Conservation (phyloP, 768 basidiomycete genomes). For the Mycena olivaceomarginata region DNA sequence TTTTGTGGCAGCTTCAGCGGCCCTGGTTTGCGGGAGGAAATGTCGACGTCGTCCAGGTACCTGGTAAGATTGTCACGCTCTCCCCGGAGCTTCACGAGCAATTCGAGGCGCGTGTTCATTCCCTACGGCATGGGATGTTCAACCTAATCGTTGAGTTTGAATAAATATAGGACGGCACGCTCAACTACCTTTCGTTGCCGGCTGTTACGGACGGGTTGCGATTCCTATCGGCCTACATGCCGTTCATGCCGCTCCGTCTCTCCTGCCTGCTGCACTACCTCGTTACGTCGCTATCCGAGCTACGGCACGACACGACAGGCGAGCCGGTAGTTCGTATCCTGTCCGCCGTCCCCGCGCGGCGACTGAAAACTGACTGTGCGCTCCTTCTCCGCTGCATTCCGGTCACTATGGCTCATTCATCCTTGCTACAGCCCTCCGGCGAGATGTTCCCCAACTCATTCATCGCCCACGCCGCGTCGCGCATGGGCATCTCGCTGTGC, state of each 20-base stretch:
- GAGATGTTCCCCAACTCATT: conserved; percentile 83
- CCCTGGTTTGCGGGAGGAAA: conserved; percentile 94
- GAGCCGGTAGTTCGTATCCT: conserved; percentile 80
- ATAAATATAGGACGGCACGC: conserved; percentile 82
- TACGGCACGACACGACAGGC: conserved; percentile 77
- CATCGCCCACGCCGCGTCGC: conserved; percentile 80
- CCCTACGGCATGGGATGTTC: neutral
- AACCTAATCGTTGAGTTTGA: neutral
- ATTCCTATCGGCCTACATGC: conserved; percentile 85
- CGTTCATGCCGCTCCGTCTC: conserved; percentile 85
- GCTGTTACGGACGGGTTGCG: conserved; percentile 86
- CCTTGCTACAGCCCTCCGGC: conserved; percentile 71
- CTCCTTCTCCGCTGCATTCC: neutral
- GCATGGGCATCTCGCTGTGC: conserved; percentile 81
- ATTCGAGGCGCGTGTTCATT: conserved; percentile 76
- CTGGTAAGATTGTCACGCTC: conserved; percentile 80
- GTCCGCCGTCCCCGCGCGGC: conserved; percentile 73
- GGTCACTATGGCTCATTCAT: neutral
- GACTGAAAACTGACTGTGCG: conserved; percentile 73
- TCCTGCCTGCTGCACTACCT: conserved; percentile 81
- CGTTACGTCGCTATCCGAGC: conserved; percentile 67
- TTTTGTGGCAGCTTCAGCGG: conserved; percentile 71
- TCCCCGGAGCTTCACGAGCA: conserved; percentile 77
- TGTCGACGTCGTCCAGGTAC: conserved; percentile 89
- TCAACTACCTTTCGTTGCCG: conserved; percentile 85